Percentiles rank a stretch among this genome's conserved stretches.
Conservation (phyloP, 495 filamentous ascomycete genomes). For the Stereocaulon alpinum region DNA sequence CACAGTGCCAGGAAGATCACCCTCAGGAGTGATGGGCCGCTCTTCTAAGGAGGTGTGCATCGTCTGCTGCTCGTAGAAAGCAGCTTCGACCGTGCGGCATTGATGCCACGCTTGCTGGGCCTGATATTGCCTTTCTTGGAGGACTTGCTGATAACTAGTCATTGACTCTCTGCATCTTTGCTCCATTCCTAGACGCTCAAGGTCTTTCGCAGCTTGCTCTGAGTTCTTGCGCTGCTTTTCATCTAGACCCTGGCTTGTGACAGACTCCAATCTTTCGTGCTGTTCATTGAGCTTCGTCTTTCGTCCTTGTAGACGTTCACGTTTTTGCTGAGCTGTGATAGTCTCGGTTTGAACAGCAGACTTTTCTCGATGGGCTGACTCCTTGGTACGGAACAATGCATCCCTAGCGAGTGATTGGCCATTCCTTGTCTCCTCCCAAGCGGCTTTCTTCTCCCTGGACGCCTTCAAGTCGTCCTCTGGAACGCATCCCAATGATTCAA, state of each 20-base stretch:
- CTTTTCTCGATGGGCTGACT: constrained; percentile 52
- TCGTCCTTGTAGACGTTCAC: constrained; percentile 66
- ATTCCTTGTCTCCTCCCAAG: constrained; percentile 54
- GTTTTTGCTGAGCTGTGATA: constrained; percentile 55
- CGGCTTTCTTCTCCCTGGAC: constrained; percentile 48
- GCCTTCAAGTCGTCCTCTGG: constrained; percentile 55
- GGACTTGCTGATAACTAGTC: constrained; percentile 33
- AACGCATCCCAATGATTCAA: constrained; percentile 55
- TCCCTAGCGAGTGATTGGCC: constrained; percentile 49
- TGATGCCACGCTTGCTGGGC: constrained; percentile 42
- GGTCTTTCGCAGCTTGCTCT: constrained; percentile 53
- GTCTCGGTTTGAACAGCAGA: constrained; percentile 57
- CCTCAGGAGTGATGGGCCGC: constrained; percentile 40
- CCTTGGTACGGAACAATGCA: constrained; percentile 50
- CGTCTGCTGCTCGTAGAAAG: constrained; percentile 33
- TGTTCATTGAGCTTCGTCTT: constrained; percentile 68
- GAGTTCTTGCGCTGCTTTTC: constrained; percentile 63
- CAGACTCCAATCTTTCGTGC: constrained; percentile 64
- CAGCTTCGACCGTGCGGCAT: constrained; percentile 36
- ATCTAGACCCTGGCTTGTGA: constrained; percentile 63
- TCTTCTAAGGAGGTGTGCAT: constrained; percentile 34
- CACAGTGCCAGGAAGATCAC: constrained; percentile 39
- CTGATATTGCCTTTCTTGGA: constrained; percentile 39
- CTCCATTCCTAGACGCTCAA: constrained; percentile 53
- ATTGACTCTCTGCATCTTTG: constrained; percentile 37